These are phyloP conservation scores for Mortierella sp. DNA, from an alignment of 371 early-diverging fungal species.

Conservation along the genomic window DNA sequence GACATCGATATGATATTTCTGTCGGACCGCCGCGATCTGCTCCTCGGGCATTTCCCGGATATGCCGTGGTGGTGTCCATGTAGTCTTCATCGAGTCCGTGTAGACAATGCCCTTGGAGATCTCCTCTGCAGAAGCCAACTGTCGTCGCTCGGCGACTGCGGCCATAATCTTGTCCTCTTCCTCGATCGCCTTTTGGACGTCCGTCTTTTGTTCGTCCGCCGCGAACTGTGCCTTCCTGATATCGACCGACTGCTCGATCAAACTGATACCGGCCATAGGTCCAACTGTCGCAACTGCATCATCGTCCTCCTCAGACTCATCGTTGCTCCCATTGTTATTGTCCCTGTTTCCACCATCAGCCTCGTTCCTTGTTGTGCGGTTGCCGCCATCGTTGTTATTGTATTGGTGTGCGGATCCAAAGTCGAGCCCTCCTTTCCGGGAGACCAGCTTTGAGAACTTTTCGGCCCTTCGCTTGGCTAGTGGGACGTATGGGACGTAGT, in stretches of 20 bases:
- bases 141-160: conserved; percentile 85
- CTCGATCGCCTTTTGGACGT: conserved; percentile 85
- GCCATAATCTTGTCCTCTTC: conserved; percentile 87
- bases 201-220: conserved; percentile 76
- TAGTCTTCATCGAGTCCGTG: conserved; percentile 87
- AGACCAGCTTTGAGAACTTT: conserved; percentile 67
- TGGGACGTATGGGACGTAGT: conserved; percentile 87
- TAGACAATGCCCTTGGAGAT: conserved; percentile 90
- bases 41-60: conserved; percentile 70
- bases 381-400: conserved; percentile 25
- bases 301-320: conserved; percentile 57
- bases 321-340: conserved; percentile 44
- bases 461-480: conserved; percentile 79
- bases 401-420: conserved; percentile 35
- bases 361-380: conserved; percentile 16
- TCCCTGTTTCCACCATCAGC: conserved; percentile 12
- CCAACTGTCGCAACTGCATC: conserved; percentile 63
- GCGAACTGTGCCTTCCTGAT: conserved; percentile 71
- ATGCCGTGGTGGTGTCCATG: conserved; percentile 87
- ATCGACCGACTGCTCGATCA: conserved; percentile 91
- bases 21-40: conserved; percentile 67
- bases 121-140: conserved; percentile 88
- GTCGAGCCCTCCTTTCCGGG: conserved; percentile 59
- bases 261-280: conserved; percentile 74
- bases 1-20: conserved; percentile 79